These are phyloP conservation scores for Aspergillus biplanus DNA, from an alignment of 495 filamentous ascomycete species.

Conservation along the genomic window DNA sequence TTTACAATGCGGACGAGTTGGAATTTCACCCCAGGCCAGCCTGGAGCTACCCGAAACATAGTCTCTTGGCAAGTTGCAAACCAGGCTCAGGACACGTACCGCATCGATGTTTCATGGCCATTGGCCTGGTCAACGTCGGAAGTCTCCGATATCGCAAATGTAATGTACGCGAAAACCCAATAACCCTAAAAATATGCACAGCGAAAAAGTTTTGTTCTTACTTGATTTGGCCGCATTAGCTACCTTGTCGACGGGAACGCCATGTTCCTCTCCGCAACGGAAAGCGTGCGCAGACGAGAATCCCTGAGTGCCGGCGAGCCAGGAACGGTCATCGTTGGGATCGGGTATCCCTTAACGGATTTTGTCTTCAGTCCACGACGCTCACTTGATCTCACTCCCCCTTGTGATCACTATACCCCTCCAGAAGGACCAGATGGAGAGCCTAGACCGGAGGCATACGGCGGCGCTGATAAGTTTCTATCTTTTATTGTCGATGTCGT, in stretches of 20 bases:
- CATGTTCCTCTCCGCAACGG: constrained; percentile 27
- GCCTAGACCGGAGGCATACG: constrained; percentile 11
- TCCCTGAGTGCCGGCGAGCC: constrained; percentile 6
- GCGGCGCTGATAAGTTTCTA: constrained; percentile 29
- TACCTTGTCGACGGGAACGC: constrained; percentile 33
- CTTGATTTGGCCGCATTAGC: constrained; percentile 8
- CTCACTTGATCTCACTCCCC: constrained; percentile 27
- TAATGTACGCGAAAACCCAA: constrained; percentile 19
- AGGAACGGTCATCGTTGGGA: constrained; percentile 25
- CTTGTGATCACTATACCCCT: constrained; percentile 22
- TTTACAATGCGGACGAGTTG: constrained; percentile 12
- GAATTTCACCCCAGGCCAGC: constrained; percentile 15
- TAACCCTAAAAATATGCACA: neutral
- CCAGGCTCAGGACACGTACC: constrained; percentile 16
- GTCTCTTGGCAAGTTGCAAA: constrained; percentile 22
- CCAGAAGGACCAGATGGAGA: constrained; percentile 22
- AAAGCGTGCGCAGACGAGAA: constrained; percentile 24
- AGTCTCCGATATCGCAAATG: constrained; percentile 17
- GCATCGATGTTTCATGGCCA: constrained; percentile 31
- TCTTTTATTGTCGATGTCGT: constrained; percentile 22
- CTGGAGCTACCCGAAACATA: constrained; percentile 17
- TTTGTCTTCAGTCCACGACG: constrained; percentile 27
- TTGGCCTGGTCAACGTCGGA: constrained; percentile 19
- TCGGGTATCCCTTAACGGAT: constrained; percentile 28
- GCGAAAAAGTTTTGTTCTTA: neutral